Percentiles rank a stretch among this genome's conserved stretches.
Conservation (phyloP, 1,284 basidiomycete genomes). For the Austroboletus novae-zelandiae region DNA sequence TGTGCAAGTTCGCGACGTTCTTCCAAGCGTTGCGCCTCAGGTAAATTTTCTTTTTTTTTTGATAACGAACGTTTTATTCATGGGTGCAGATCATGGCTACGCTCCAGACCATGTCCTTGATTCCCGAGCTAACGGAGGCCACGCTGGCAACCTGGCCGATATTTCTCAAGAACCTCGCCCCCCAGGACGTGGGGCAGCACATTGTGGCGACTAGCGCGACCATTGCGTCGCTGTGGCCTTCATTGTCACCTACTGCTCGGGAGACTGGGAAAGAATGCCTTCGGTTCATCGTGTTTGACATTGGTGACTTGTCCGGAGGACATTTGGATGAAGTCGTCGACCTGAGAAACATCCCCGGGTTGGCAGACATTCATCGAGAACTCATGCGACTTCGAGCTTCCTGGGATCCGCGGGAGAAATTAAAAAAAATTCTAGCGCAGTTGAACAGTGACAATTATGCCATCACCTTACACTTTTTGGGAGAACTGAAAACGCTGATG, state of each 20-base stretch:
- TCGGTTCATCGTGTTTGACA: slow-evolving; percentile 69
- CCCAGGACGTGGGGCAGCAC: slow-evolving; percentile 78
- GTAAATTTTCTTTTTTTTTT: slow-evolving; percentile 37
- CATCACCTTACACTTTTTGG: slow-evolving; percentile 75
- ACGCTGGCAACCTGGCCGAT: slow-evolving; percentile 82
- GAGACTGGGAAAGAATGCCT: slow-evolving; percentile 62
- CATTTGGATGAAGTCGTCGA: slow-evolving; percentile 80
- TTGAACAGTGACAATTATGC: slow-evolving; percentile 80
- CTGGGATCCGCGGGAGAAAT: slow-evolving; percentile 53
- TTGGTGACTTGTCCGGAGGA: slow-evolving; percentile 43
- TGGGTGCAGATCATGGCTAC: slow-evolving; percentile 86
- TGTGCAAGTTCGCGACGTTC: slow-evolving; percentile 65
- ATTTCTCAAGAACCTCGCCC: slow-evolving; percentile 73
- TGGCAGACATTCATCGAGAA: slow-evolving; percentile 48
- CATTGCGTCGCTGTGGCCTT: slow-evolving; percentile 77
- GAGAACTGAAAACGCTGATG: slow-evolving; percentile 75
- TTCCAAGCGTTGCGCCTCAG: slow-evolving; percentile 81
- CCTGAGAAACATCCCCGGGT: slow-evolving; percentile 66
- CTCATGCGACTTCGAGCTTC: slow-evolving; percentile 50
- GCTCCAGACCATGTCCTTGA: slow-evolving; percentile 83
- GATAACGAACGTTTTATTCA: slow-evolving; percentile 12
- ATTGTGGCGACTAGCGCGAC: slow-evolving; percentile 89
- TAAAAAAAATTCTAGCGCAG: slow-evolving; percentile 75
- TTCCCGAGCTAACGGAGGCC: slow-evolving; percentile 72
- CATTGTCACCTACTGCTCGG: slow-evolving; percentile 55